phyloP scores from a whole-genome alignment of 1,284 basidiomycete genomes.

The Meripilus lineatus region DNA sequence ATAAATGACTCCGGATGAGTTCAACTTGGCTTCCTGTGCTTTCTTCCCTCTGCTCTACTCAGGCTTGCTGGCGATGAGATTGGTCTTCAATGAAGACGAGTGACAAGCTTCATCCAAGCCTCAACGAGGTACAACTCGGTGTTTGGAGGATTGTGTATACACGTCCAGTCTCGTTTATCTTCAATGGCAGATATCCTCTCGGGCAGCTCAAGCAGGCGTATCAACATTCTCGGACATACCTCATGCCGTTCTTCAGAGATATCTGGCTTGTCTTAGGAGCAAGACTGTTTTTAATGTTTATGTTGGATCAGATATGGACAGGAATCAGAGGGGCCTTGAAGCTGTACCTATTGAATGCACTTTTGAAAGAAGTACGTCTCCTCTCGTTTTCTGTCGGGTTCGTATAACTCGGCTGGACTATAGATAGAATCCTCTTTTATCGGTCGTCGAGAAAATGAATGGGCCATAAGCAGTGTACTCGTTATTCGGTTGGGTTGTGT shows the following conservation, averaged over 20 bases:
- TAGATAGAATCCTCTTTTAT: background rate
- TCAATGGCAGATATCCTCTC: background rate
- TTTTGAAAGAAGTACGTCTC: background rate
- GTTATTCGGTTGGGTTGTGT: background rate
- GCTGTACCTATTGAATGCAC: background rate
- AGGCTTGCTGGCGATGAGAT: no score
- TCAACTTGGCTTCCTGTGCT: no score
- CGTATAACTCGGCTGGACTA: background rate
- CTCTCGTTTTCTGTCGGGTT: background rate
- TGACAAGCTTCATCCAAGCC: no score
- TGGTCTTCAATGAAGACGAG: no score
- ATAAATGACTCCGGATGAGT: no score
- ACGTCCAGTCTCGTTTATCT: background rate
- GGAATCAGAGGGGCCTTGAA: background rate
- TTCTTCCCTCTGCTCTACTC: no score
- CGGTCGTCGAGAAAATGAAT: no score
- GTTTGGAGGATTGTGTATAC: background rate
- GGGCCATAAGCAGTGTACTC: background rate
- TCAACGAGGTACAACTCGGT: background rate
- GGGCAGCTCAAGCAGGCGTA: background rate
- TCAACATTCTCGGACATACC: background rate
- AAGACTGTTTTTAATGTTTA: background rate
- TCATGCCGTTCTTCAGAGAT: slow-evolving; percentile 5
- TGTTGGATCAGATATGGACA: background rate
- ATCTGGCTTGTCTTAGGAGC: background rate